phyloP scores from a whole-genome alignment of 176 grass and related monocot genomes.

The Raddia distichophylla region DNA sequence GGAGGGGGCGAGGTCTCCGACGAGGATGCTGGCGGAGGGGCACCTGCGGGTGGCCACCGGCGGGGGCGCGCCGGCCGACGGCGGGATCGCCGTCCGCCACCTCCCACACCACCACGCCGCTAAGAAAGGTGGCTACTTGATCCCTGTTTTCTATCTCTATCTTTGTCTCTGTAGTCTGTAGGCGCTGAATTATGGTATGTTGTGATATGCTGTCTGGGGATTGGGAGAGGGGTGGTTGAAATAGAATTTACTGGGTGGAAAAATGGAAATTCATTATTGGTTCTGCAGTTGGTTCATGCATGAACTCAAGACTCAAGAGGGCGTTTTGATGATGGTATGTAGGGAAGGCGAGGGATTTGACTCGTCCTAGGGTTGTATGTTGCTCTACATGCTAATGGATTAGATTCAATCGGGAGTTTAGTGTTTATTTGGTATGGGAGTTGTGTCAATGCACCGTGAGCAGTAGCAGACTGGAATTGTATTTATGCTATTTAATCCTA shows the following conservation, averaged over 20 bases:
- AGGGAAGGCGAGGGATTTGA: neutral
- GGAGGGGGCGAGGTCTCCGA: conserved; percentile 56
- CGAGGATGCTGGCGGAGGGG: conserved; percentile 66
- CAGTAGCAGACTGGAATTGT: neutral
- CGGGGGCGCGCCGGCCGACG: conserved; percentile 52
- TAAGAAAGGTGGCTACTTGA: conserved; percentile 46
- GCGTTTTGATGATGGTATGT: neutral
- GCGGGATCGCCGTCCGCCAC: conserved; percentile 67
- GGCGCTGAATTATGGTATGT: neutral
- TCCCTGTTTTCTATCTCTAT: neutral
- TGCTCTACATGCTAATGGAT: neutral
- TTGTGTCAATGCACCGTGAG: neutral
- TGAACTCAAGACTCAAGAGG: neutral
- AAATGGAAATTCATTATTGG: neutral
- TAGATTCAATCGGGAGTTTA: neutral
- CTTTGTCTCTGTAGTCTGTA: accelerated
- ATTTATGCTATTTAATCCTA: conserved; percentile 9
- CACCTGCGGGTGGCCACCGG: conserved; percentile 61
- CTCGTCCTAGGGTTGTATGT: conserved; percentile 12
- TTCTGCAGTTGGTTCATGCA: neutral
- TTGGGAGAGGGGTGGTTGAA: neutral
- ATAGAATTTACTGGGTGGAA: neutral
- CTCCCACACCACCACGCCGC: conserved; percentile 54
- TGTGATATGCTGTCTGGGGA: neutral
- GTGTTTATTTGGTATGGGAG: neutral